A percentile compares a stretch with the other conserved stretches of the same genome.
These are phyloP conservation scores for Cyclotella atomus DNA, from an alignment of 108 stramenopile species.

Conservation along the genomic window DNA sequence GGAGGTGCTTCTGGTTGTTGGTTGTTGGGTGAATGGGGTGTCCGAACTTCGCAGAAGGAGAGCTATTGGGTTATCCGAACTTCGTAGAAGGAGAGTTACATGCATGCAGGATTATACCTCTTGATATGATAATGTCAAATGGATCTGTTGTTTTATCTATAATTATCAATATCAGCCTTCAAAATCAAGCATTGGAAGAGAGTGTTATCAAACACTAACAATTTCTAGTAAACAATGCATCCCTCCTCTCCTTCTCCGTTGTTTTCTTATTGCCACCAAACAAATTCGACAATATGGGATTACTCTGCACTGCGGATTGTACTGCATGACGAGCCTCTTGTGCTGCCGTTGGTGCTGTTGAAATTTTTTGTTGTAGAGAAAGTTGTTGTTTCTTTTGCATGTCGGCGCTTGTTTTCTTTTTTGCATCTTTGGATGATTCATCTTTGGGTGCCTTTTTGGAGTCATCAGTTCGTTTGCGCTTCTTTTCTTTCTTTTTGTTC, in stretches of 20 bases:
- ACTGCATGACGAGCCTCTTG: conserved; percentile 10
- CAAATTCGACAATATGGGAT: conserved; percentile 18
- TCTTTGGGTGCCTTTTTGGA: conserved; percentile 9
- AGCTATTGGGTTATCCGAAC: too few species aligned
- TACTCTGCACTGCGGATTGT: conserved; percentile 7
- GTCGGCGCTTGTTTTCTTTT: background rate
- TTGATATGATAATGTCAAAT: too few species aligned
- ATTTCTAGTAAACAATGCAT: conserved; percentile 35
- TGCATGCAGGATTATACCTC: too few species aligned
- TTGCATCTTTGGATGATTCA: background rate
- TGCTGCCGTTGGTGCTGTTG: background rate
- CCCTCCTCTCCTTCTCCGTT: conserved; percentile 25
- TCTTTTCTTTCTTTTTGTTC: conserved; percentile 46
- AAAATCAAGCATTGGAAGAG: too few species aligned
- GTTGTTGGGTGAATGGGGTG: too few species aligned
- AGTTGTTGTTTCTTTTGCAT: background rate
- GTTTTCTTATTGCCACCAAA: conserved; percentile 11
- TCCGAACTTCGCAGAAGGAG: too few species aligned
- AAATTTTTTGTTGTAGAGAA: background rate
- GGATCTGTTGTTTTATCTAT: too few species aligned
- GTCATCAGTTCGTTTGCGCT: conserved; percentile 32
- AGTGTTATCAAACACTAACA: conserved; percentile 15
- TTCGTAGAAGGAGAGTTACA: too few species aligned
- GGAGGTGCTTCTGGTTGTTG: too few species aligned
- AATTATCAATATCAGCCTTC: background rate